phyloP scores from a whole-genome alignment of 1,284 basidiomycete species.

The Termitomyces sp. region DNA sequence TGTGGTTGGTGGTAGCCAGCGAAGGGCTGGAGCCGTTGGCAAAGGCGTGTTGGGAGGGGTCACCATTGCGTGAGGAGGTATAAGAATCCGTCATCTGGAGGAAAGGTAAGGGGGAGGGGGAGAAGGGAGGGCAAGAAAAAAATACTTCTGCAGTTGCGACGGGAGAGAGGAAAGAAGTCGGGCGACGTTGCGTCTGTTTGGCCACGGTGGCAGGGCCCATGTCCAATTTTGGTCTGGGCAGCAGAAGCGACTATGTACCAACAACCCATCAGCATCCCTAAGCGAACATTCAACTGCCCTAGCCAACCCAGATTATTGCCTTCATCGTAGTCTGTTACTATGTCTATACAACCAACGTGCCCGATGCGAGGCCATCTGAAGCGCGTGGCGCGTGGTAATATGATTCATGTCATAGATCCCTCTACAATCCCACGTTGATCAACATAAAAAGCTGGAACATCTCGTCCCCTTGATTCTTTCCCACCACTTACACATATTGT shows the following conservation, averaged over 20 bases:
- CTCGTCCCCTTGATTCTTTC: conserved; percentile 16
- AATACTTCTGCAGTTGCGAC: conserved; percentile 43
- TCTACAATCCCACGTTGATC: conserved; percentile 6
- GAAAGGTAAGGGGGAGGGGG: conserved; percentile 19
- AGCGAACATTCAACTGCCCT: neutral
- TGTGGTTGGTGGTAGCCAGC: conserved; percentile 37
- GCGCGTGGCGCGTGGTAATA: neutral
- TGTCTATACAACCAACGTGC: conserved; percentile 6
- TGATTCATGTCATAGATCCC: neutral
- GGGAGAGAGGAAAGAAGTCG: conserved; percentile 48
- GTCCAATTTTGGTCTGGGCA: conserved; percentile 37
- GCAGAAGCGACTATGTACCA: conserved; percentile 29
- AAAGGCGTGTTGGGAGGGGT: conserved; percentile 53
- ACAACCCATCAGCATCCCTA: conserved; percentile 2
- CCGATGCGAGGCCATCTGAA: conserved; percentile 9
- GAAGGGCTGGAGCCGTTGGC: conserved; percentile 61
- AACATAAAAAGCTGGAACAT: conserved; percentile 35
- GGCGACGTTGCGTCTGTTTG: conserved; percentile 42
- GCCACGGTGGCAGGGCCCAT: conserved; percentile 28
- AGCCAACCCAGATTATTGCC: conserved; percentile 20
- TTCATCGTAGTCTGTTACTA: conserved; percentile 14
- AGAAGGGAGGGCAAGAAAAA: conserved; percentile 30
- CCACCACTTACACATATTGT: neutral
- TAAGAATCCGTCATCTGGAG: conserved; percentile 70
- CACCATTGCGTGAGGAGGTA: conserved; percentile 58